Evolutionary conservation across 2,329 filamentous ascomycete genomes (phyloP).

Genomic region (Teratosphaeria viscida): DNA sequence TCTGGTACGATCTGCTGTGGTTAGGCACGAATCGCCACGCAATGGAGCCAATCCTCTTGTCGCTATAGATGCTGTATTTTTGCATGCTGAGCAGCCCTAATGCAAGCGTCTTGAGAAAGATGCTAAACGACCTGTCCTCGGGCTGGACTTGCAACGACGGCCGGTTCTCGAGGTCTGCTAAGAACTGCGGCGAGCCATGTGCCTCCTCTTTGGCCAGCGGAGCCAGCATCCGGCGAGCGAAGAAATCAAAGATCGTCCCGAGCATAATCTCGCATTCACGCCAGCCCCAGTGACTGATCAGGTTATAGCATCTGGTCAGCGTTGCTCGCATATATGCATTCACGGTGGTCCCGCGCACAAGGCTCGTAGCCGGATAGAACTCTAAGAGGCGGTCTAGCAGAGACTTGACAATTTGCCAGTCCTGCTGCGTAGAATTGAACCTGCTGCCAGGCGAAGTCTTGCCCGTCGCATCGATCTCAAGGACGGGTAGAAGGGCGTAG

Average conservation of each 20-base stretch:
- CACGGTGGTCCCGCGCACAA: conserved; percentile 32
- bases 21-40: conserved; percentile 50
- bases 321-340: conserved; percentile 45
- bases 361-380: conserved; percentile 35
- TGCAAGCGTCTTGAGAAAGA: conserved; percentile 48
- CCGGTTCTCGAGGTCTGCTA: conserved; percentile 38
- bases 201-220: conserved; percentile 43
- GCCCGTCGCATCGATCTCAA: conserved; percentile 42
- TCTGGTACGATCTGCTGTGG: conserved; percentile 49
- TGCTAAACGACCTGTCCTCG: conserved; percentile 47
- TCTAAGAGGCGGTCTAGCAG: conserved; percentile 39
- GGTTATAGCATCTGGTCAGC: conserved; percentile 42
- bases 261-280: conserved; percentile 44
- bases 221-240: conserved; percentile 42
- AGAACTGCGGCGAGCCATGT: conserved; percentile 43
- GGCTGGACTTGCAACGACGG: conserved; percentile 35
- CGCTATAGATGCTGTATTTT: conserved; percentile 30
- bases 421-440: conserved; percentile 31
- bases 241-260: conserved; percentile 48
- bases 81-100: conserved; percentile 40
- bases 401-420: conserved; percentile 40
- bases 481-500: conserved; percentile 44
- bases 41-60: conserved; percentile 46
- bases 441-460: conserved; percentile 33
- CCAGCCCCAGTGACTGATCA: conserved; percentile 49